Percentiles rank a stretch among this genome's conserved stretches.
Evolutionary conservation across 179 eudicot species (phyloP).

Genomic region (Pouteria campechiana): DNA sequence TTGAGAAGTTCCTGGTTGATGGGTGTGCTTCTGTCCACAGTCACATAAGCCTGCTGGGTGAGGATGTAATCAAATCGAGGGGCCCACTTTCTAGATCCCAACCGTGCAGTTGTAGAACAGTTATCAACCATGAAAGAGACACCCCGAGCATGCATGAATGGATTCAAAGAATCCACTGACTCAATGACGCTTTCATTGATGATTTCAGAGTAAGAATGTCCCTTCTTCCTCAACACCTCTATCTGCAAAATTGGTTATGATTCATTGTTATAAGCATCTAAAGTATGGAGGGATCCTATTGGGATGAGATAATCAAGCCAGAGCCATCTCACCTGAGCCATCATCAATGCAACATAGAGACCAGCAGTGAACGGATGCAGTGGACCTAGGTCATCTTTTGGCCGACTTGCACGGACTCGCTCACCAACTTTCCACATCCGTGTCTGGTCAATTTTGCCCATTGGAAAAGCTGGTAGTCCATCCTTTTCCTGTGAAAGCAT

Average conservation of each 20-base stretch:
- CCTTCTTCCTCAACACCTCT: conserved; percentile 89
- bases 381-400: conserved; percentile 86
- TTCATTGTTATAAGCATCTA: too few relatives aligned
- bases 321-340: conserved; percentile 99
- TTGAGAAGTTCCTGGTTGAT: conserved; percentile 75
- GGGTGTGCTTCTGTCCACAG: conserved; percentile 55
- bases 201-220: conserved; percentile 95
- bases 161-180: conserved; percentile 93
- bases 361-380: conserved; percentile 91
- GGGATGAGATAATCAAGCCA: too few relatives aligned
- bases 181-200: conserved; percentile 96
- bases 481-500: conserved; percentile 87
- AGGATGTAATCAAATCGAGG: conserved; percentile 89
- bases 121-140: conserved; percentile 97
- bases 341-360: conserved; percentile 89
- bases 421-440: conserved; percentile 98
- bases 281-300: too few relatives aligned
- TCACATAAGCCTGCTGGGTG: conserved; percentile 85
- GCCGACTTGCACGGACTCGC: conserved; percentile 60
- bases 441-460: conserved; percentile 98
- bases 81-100: conserved; percentile 98
- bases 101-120: conserved; percentile 91
- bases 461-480: conserved; percentile 95
- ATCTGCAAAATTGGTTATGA: conserved; percentile 58
- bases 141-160: conserved; percentile 99